A percentile compares a stretch with the other conserved stretches of the same genome.
phyloP scores from a whole-genome alignment of 1,284 basidiomycete species.

The Volvariella volvacea region DNA sequence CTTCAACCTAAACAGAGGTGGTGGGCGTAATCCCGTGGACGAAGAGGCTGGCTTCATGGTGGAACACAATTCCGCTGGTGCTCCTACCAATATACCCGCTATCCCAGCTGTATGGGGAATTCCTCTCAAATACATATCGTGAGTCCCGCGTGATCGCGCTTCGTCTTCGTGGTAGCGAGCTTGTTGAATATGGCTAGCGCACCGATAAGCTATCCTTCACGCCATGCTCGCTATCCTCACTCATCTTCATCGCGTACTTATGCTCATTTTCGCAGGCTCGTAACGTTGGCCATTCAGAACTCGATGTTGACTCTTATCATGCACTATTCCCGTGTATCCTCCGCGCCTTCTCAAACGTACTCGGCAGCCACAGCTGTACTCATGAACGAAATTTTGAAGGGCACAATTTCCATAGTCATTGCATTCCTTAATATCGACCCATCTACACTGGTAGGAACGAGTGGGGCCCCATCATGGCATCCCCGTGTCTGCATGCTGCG shows the following conservation, averaged over 20 bases:
- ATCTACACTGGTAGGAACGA: conserved; percentile 15
- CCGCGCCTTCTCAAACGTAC: conserved; percentile 71
- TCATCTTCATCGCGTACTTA: too few relatives aligned
- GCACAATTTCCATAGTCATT: conserved; percentile 72
- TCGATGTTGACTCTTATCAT: conserved; percentile 86
- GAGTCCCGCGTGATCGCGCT: conserved; percentile 27
- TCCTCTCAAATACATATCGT: conserved; percentile 79
- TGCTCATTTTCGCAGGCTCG: conserved; percentile 45
- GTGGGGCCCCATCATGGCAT: background rate
- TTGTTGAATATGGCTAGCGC: too few relatives aligned
- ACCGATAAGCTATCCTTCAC: too few relatives aligned
- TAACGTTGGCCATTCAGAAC: conserved; percentile 93
- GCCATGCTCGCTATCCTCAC: too few relatives aligned
- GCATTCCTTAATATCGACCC: conserved; percentile 40
- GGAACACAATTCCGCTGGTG: too few relatives aligned
- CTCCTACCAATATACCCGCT: conserved; percentile 20
- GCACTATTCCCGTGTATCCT: conserved; percentile 89
- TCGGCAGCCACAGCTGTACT: conserved; percentile 90
- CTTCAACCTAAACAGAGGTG: too few relatives aligned
- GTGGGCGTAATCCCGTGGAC: too few relatives aligned
- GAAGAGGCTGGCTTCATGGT: too few relatives aligned
- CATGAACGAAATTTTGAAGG: conserved; percentile 90
- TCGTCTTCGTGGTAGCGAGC: too few relatives aligned
- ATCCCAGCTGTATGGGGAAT: conserved; percentile 60
- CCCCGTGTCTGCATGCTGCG: conserved; percentile 8